Base-by-base conservation (phyloP, 2,329 filamentous ascomycete genomes). In the Waltergamsia citrina region DNA sequence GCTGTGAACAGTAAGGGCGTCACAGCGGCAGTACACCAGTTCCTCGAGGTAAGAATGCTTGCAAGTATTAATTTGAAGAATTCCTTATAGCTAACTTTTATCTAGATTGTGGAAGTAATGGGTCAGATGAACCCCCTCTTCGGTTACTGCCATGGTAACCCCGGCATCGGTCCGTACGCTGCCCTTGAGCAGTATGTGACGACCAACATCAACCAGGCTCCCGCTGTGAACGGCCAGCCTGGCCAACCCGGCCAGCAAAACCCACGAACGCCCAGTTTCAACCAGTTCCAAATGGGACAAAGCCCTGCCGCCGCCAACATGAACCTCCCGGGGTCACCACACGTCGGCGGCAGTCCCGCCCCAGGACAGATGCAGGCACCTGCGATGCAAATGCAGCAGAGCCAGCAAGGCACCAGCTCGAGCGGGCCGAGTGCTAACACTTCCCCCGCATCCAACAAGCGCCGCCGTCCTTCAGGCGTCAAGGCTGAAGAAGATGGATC, bases 401-500 rank as follows among this genome's bases (percentile, higher is more conserved):
- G 76, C 50, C 77, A 81, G 51, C 78, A 81, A 49, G 78, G 77
- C 25, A 78, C 76, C 21, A 74, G 62, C 51, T 80, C 76, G 8
- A 76, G 72, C 50, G 77, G 74, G 2, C 74, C 75, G 6, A 81
- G 75, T 48, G 75, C 77, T 37, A 81, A 80, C 55, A 81, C 78
- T 5, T 78, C 73, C 21, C 74, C 74, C 25, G 66, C 70, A 17
- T 72, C 69, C 22, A 75, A 74, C 43, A 78, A 78, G 54, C 61
- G 72, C 35, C 57, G 73, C 44, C 62, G 73, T 20, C 67, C 71
- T 1, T 76, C 71, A 0, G 65, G 65, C 4, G 69, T 77, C 15
- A 77, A 77, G 56, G 52, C 56, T 5, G 73, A 77, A 41, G 72
- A 77, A 9, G 71, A 74, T 17, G 60, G 58, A 6, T 56, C 62